Percentiles rank a stretch among this genome's conserved stretches.
phyloP scores from a whole-genome alignment of 768 basidiomycete species.

The Tephrocybe sp. region DNA sequence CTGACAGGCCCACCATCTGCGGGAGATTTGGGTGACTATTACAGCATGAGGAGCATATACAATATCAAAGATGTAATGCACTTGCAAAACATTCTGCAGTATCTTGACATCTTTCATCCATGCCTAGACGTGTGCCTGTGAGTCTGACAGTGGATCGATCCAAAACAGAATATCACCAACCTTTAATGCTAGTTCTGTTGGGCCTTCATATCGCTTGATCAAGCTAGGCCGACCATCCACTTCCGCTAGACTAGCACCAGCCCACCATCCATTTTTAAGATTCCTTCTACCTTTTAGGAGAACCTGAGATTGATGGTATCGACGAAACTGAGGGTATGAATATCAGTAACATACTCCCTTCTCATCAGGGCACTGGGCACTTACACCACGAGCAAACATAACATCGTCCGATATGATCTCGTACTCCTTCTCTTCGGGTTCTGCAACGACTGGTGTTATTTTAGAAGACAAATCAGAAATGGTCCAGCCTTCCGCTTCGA shows the following conservation, averaged over 20 bases:
- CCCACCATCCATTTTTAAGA: conserved; percentile 47
- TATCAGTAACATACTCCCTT: not conserved
- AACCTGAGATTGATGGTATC: conserved; percentile 51
- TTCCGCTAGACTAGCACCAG: conserved; percentile 37
- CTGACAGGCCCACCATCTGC: conserved; percentile 49
- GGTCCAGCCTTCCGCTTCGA: not conserved
- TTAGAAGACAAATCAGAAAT: not conserved
- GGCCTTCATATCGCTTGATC: conserved; percentile 43
- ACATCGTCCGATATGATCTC: conserved; percentile 16
- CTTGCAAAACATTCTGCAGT: conserved; percentile 49
- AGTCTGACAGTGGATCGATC: not conserved
- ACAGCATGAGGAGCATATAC: not conserved
- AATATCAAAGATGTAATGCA: not conserved
- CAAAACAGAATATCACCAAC: conserved; percentile 16
- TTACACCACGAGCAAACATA: conserved; percentile 33
- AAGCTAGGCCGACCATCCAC: conserved; percentile 36
- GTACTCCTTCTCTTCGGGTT: conserved; percentile 4
- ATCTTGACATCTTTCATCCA: conserved; percentile 51
- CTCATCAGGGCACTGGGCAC: not conserved
- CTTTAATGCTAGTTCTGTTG: conserved; percentile 26
- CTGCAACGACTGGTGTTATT: not conserved
- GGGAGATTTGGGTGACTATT: conserved; percentile 50
- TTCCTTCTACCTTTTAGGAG: conserved; percentile 31
- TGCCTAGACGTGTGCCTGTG: conserved; percentile 23
- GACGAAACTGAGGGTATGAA: conserved; percentile 33